Evolutionary conservation across 495 filamentous ascomycete genomes (phyloP), one percentile per base, ranked within the genome.

Genomic region (Staphylotrichum longicolle): DNA sequence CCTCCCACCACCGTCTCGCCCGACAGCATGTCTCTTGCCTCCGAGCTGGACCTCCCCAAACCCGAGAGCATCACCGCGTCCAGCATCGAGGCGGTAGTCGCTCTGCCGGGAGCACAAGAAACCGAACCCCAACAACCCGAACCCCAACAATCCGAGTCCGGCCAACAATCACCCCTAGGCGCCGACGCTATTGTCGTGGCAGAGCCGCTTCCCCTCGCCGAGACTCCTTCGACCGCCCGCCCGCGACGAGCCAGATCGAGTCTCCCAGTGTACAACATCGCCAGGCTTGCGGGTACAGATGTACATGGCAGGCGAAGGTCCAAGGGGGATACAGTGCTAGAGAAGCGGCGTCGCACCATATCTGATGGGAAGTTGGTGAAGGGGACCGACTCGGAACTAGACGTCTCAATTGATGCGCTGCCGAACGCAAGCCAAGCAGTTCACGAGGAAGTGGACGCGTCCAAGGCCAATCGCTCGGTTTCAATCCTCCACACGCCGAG

Each of bases 221-320:
- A 57, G 27, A 61, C 69, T 30, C 62, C 50, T 0, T 51, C 70
- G 11, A 62, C 62, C 7, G 50, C 54, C 40, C 82, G 80, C 47
- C 73, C 75, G 54, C 77, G 79, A 59, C 74, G 82, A 49, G 70
- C 74, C 30, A 76, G 80, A 44, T 63, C 73, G 1, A 79, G 76
- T 51, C 61, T 79, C 8, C 76, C 76, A 4, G 76, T 82, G 30
- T 86, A 85, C 71, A 86, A 86, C 57, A 70, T 85, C 34, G 74
- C 79, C 37, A 73, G 80, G 46, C 69, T 86, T 7, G 74, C 70
- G 34, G 80, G 81, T 14, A 83, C 78, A 15, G 73, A 72, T 14
- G 66, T 67, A 41, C 76, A 80, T 58, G 76, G 77, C 27, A 77
- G 71, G 34, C 74, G 75, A 54, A 63, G 72, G 56, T 58, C 74